phyloP scores from a whole-genome alignment of 2,329 filamentous ascomycete genomes.

The Cladosporium sp. region DNA sequence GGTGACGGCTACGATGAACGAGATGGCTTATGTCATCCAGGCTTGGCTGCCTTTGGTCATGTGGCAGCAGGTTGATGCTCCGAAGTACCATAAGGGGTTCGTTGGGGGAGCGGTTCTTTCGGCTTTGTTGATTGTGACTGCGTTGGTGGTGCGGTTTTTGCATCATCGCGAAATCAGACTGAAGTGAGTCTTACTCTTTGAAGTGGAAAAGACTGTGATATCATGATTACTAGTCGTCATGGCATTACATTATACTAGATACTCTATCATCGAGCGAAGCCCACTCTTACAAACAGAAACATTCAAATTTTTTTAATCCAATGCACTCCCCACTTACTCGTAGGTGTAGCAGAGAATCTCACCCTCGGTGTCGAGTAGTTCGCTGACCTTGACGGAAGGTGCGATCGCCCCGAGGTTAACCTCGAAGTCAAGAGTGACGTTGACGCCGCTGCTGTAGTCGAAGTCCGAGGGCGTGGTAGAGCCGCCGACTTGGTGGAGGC shows the following conservation, averaged over 20 bases:
- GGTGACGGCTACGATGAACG: slow-evolving; percentile 62
- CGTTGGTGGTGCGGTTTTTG: not conserved
- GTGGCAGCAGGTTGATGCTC: slow-evolving; percentile 42
- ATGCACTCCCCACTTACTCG: not conserved
- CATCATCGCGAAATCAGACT: not conserved
- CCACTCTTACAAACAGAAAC: too few species aligned
- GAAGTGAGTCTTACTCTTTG: not conserved
- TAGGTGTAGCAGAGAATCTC: slow-evolving; percentile 24
- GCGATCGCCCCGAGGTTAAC: slow-evolving; percentile 18
- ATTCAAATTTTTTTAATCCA: too few species aligned
- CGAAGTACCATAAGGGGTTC: slow-evolving; percentile 40
- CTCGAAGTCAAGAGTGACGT: slow-evolving; percentile 14
- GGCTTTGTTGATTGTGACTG: not conserved
- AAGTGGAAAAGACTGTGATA: too few species aligned
- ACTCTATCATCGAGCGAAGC: too few species aligned
- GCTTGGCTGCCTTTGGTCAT: slow-evolving; percentile 64
- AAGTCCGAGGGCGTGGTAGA: not conserved
- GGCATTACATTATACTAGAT: too few species aligned
- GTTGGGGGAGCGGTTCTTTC: slow-evolving; percentile 33
- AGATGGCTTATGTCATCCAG: slow-evolving; percentile 65
- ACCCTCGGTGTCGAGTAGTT: slow-evolving; percentile 21
- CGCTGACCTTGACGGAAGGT: slow-evolving; percentile 15
- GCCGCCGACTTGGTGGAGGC: slow-evolving; percentile 14
- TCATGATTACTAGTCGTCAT: too few species aligned
- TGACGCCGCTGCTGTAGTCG: slow-evolving; percentile 9